Evolutionary conservation across 257 asterid species (phyloP).

Genomic region (Paulownia fortunei): DNA sequence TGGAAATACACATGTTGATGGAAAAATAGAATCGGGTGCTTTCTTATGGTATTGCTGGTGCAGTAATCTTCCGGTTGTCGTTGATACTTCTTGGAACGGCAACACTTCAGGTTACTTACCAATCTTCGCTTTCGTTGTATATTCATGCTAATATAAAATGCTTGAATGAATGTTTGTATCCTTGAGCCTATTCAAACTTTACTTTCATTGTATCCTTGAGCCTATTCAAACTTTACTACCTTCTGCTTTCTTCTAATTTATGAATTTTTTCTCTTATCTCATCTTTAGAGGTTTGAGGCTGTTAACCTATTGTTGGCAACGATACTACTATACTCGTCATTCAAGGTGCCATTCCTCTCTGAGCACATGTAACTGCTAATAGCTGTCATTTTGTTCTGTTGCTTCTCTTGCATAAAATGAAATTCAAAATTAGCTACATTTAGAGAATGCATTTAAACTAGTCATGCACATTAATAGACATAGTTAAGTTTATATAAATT

Average conservation of each 20-base stretch:
- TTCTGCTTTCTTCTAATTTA: constrained; percentile 27
- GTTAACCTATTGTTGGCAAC: constrained; percentile 80
- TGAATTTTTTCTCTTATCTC: constrained; percentile 26
- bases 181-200: constrained; percentile 3
- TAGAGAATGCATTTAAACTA: background rate
- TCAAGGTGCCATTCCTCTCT: constrained; percentile 71
- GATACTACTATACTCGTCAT: constrained; percentile 82
- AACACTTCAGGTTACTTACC: constrained; percentile 83
- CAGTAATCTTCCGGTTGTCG: constrained; percentile 76
- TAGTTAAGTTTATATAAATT: background rate
- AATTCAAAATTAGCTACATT: constrained; percentile 7
- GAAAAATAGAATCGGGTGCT: constrained; percentile 79
- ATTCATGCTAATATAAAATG: constrained; percentile 24
- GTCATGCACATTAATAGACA: background rate
- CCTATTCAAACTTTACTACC: background rate
- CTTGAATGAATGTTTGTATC: constrained; percentile 17
- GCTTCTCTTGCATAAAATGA: constrained; percentile 3
- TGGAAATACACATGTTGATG: constrained; percentile 32
- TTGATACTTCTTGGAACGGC: constrained; percentile 96
- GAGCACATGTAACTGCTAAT: constrained; percentile 13
- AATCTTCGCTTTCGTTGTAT: constrained; percentile 14
- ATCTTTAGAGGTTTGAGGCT: constrained; percentile 73
- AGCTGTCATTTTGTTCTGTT: constrained; percentile 19
- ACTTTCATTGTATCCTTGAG: too few species aligned
- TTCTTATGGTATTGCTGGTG: constrained; percentile 97